Base-by-base conservation (phyloP, 805 yeast species). In the Torulaspora indica region DNA sequence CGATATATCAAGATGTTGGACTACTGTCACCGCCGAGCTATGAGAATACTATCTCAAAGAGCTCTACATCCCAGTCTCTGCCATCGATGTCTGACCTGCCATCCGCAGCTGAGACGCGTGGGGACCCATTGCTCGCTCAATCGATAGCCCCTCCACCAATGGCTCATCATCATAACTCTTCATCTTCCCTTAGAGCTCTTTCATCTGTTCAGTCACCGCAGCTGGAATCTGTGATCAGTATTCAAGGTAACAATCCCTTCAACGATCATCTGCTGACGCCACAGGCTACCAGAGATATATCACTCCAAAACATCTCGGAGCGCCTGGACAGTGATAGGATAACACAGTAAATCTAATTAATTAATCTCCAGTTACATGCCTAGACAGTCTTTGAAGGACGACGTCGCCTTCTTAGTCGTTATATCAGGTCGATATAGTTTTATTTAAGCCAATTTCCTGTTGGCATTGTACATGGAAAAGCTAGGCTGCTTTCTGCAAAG, bases 21-120 rank as follows among this genome's bases (percentile, higher is more conserved):
- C 79, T 95, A 0, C 71, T 87, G 34, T 79, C 90, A 17, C 98
- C 98, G 0, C 98, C 98, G 1, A 78, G 80, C 2, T 91, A 93
- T 63, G 73, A 67, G 35, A 58, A 57, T 34, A 59, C 51, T 22
- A 35, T 40, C 12, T 30, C 40, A 5, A 36, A 34, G 17, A 39
- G 35, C 6, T 29, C 46, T 12, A 31, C 46, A 8, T 29, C 37
- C 13, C 42, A 28, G n/a, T 35, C 42, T 8, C 30, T 33, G 7
- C 27, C 34, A 12, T 18, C 35, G 8, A 10, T 45, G 32, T 30
- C 12, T 7, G 48, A 43, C 7, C 31, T 31, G 3, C 39, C 39
- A 8, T n/a, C 23, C 8, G 17, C n/a, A n/a, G 24, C 35, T 6
- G 41, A 40, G 22, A 29, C 33, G 13, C 35, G 45, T n/a, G 25